phyloP scores from a whole-genome alignment of 1,139 yeast genomes.

The Lodderomyces beijingensis region DNA sequence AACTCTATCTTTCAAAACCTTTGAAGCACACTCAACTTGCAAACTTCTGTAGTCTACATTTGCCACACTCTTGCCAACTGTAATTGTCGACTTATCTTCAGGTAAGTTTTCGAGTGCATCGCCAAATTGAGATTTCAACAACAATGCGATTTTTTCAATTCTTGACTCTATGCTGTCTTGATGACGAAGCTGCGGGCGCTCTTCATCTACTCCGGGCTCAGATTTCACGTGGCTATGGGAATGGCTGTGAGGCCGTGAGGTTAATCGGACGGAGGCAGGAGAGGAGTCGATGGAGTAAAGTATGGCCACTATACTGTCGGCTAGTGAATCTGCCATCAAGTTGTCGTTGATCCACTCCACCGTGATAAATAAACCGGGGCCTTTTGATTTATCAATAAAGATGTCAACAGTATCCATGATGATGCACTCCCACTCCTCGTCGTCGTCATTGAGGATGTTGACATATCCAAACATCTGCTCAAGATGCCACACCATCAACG shows the following conservation, averaged over 20 bases:
- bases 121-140: slow-evolving; percentile 86
- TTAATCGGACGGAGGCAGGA: slow-evolving; percentile 87
- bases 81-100: slow-evolving; percentile 46
- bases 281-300: slow-evolving; percentile 88
- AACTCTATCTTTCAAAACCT: slow-evolving; percentile 75
- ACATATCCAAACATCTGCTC: slow-evolving; percentile 94
- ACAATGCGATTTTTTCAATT: slow-evolving; percentile 55
- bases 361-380: slow-evolving; percentile 45
- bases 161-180: slow-evolving; percentile 42
- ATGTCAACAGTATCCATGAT: slow-evolving; percentile 45
- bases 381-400: slow-evolving; percentile 39
- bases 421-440: slow-evolving; percentile 49
- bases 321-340: slow-evolving; percentile 81
- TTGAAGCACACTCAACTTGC: slow-evolving; percentile 71
- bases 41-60: slow-evolving; percentile 59
- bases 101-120: slow-evolving; percentile 51
- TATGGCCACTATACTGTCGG: slow-evolving; percentile 90
- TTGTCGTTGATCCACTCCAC: slow-evolving; percentile 92
- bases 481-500: slow-evolving; percentile 81
- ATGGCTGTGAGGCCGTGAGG: slow-evolving; percentile 58
- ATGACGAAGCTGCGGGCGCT: slow-evolving; percentile 5
- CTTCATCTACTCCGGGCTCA: background rate
- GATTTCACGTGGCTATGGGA: slow-evolving; percentile 22
- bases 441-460: slow-evolving; percentile 59
- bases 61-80: slow-evolving; percentile 74